These are phyloP conservation scores for Ophiostoma perfectum DNA, from an alignment of 2,329 filamentous ascomycete genomes.

Conservation along the genomic window DNA sequence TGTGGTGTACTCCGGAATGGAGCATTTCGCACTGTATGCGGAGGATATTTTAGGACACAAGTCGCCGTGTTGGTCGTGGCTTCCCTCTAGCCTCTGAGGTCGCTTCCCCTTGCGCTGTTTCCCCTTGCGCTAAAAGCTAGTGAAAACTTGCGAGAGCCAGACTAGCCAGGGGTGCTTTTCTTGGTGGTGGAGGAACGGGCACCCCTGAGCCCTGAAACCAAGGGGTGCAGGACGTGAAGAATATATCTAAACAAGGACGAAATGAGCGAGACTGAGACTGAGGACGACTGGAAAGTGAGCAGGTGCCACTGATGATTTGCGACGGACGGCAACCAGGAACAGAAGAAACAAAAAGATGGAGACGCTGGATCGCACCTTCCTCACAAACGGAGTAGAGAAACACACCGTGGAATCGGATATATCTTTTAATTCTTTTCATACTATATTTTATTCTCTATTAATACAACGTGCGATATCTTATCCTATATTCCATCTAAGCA, in stretches of 20 bases:
- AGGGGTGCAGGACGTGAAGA: not conserved
- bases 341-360: not conserved
- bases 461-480: not conserved
- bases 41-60: no score
- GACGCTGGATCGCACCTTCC: not conserved
- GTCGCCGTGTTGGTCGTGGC: not conserved
- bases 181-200: slow-evolving; percentile 9
- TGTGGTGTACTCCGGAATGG: not conserved
- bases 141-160: slow-evolving; percentile 16
- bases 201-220: slow-evolving; percentile 21
- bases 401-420: not conserved
- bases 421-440: not conserved
- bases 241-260: not conserved
- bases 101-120: not conserved
- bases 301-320: slow-evolving; percentile 5
- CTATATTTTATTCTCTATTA: not conserved
- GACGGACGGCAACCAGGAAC: not conserved
- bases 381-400: not conserved
- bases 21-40: not conserved
- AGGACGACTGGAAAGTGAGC: not conserved
- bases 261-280: not conserved
- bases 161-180: slow-evolving; percentile 19
- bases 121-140: slow-evolving; percentile 21
- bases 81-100: no score
- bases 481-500: not conserved